These are phyloP conservation scores for Bruguiera hainesii DNA, from an alignment of 441 rosid species.

Conservation along the genomic window DNA sequence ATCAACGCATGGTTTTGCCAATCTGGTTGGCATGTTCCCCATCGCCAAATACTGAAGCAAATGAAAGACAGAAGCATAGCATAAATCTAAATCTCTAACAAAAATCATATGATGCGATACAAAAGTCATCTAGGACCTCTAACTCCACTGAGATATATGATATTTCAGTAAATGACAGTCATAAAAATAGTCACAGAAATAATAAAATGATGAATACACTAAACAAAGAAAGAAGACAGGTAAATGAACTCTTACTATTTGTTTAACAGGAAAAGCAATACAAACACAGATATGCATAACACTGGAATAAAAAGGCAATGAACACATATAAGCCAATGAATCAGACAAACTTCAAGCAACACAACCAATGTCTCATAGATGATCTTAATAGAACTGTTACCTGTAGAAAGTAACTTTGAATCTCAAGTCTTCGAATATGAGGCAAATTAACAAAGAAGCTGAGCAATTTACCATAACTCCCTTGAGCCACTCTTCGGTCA, in stretches of 20 bases:
- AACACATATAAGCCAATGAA: not conserved
- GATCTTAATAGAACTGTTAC: slow-evolving; percentile 26
- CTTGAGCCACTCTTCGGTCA: slow-evolving; percentile 25
- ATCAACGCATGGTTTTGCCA: slow-evolving; percentile 52
- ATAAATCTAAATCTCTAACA: slow-evolving; percentile 14
- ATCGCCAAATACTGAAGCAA: slow-evolving; percentile 51
- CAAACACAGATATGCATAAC: not conserved
- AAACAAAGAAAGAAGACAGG: not conserved
- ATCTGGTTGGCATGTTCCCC: slow-evolving; percentile 50
- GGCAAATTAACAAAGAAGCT: slow-evolving; percentile 65
- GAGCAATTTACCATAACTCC: slow-evolving; percentile 49
- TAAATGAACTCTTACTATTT: not conserved
- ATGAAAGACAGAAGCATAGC: slow-evolving; percentile 17
- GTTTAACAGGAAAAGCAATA: not conserved
- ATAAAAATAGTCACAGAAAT: not conserved
- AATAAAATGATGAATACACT: not conserved
- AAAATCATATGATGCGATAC: slow-evolving; percentile 1
- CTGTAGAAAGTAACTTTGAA: slow-evolving; percentile 70
- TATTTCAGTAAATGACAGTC: not conserved
- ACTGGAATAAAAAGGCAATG: not conserved
- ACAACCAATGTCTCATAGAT: not conserved
- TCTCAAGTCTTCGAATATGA: slow-evolving; percentile 65
- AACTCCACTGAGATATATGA: not conserved
- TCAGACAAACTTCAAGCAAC: not conserved
- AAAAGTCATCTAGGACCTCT: not conserved